Percentiles rank a stretch among this genome's conserved stretches.
These are phyloP conservation scores for Kappamyces sp. DNA, from an alignment of 192 early-diverging fungal species.

Conservation along the genomic window DNA sequence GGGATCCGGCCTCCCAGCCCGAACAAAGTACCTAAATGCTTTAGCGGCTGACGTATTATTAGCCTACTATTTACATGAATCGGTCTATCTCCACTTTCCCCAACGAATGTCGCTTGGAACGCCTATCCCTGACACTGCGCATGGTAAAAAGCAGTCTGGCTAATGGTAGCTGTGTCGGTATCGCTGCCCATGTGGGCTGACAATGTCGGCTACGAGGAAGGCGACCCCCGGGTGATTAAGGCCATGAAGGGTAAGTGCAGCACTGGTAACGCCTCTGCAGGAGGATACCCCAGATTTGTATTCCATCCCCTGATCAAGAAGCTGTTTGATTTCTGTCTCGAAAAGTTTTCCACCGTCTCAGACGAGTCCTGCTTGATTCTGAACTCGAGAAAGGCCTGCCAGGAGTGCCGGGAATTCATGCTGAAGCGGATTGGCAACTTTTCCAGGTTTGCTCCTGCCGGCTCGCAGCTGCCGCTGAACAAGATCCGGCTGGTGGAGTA, in stretches of 20 bases:
- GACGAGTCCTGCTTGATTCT: constrained; percentile 4
- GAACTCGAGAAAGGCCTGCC: background rate
- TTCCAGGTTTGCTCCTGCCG: constrained; percentile 4
- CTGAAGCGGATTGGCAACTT: too few species aligned
- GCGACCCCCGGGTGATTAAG: constrained; percentile 58
- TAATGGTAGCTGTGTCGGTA: constrained; percentile 72
- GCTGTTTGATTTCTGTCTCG: constrained; percentile 31
- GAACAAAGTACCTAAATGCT: too few species aligned
- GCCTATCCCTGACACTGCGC: constrained; percentile 15
- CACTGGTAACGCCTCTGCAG: too few species aligned
- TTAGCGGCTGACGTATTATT: too few species aligned
- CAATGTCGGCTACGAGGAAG: constrained; percentile 91
- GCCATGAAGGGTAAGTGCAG: constrained; percentile 49
- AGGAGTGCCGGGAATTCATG: constrained; percentile 9
- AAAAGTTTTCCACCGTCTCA: constrained; percentile 27
- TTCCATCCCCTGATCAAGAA: constrained; percentile 64
- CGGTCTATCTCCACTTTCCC: too few species aligned
- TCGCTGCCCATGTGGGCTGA: constrained; percentile 82
- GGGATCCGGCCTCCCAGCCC: too few species aligned
- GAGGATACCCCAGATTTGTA: constrained; percentile 93
- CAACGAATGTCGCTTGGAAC: background rate
- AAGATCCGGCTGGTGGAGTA: constrained; percentile 62
- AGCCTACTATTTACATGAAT: too few species aligned
- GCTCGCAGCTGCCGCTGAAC: background rate
- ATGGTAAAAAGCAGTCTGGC: constrained; percentile 6